Percentiles rank a stretch among this genome's conserved stretches.
Evolutionary conservation across 176 grass and related monocot species (phyloP).

Genomic region (Ensete glaucum): DNA sequence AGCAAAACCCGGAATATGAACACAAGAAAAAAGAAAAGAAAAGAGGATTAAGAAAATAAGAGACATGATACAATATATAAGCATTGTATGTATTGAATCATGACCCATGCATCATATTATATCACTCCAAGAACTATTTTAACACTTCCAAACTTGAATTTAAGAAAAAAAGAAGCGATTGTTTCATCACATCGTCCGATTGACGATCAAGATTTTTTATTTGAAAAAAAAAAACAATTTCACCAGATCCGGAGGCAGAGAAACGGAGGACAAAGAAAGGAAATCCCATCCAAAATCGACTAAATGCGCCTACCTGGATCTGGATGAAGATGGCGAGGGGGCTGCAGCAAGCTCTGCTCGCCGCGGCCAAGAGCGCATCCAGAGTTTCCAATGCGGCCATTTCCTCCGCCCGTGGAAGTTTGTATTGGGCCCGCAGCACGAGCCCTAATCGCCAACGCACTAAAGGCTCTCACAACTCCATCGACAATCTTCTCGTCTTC

Average conservation of each 20-base stretch:
- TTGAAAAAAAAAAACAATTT: no score
- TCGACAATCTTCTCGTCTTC: neutral
- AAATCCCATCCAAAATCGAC: conserved; percentile 3
- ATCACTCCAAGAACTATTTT: no score
- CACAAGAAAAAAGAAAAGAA: neutral
- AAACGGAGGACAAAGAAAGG: neutral
- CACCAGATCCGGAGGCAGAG: conserved; percentile 12
- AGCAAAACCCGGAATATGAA: no score
- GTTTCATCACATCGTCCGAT: no score
- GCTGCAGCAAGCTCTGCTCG: conserved; percentile 63
- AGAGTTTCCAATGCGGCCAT: conserved; percentile 63
- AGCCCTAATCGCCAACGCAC: neutral
- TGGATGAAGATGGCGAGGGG: conserved; percentile 65
- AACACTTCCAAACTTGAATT: no score
- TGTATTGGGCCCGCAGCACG: neutral
- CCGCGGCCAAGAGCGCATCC: conserved; percentile 50
- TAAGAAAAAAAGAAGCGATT: no score
- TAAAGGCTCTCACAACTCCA: neutral
- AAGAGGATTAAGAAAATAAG: neutral
- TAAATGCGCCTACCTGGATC: conserved; percentile 71
- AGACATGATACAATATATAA: no score
- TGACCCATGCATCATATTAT: no score
- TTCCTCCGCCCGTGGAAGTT: conserved; percentile 18
- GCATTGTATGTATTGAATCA: no score
- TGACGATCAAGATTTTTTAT: no score